phyloP scores from a whole-genome alignment of 1,284 basidiomycete species.

The Austroboletus novae-zelandiae region DNA sequence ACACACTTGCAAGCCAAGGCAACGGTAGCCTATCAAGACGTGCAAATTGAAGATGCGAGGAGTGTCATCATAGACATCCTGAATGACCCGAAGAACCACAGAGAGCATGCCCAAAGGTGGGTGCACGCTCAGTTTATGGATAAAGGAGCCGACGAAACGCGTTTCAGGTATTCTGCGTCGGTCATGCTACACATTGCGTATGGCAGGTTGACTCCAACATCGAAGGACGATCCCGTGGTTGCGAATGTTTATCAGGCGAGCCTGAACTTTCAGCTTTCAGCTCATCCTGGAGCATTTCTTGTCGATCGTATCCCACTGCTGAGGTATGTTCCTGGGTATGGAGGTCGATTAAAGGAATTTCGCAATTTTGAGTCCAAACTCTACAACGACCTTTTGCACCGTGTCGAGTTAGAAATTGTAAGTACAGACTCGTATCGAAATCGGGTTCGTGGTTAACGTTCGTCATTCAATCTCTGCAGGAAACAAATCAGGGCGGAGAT shows the following conservation, averaged over 20 bases:
- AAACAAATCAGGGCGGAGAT: conserved; percentile 33
- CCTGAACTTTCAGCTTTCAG: conserved; percentile 44
- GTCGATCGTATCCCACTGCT: conserved; percentile 61
- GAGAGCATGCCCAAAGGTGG: conserved; percentile 33
- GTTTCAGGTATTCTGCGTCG: conserved; percentile 56
- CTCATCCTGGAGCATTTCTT: conserved; percentile 56
- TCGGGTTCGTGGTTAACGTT: not conserved
- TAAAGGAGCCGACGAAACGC: not conserved
- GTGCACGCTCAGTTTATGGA: not conserved
- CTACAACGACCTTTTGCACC: conserved; percentile 48
- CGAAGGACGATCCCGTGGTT: conserved; percentile 57
- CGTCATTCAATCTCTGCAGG: conserved; percentile 13
- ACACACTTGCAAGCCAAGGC: conserved; percentile 38
- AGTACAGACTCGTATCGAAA: conserved; percentile 2
- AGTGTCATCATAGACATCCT: conserved; percentile 39
- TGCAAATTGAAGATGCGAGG: conserved; percentile 37
- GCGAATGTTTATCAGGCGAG: conserved; percentile 47
- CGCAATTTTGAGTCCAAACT: conserved; percentile 54
- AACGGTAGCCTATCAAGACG: conserved; percentile 30
- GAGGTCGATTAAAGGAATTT: conserved; percentile 32
- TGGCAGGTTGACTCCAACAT: conserved; percentile 50
- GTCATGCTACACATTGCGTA: conserved; percentile 66
- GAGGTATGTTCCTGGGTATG: conserved; percentile 33
- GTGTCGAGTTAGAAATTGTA: conserved; percentile 46
- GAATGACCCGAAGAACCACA: conserved; percentile 34